Conservation (phyloP, 2,329 filamentous ascomycete species). For the Diaporthe humulicola region DNA sequence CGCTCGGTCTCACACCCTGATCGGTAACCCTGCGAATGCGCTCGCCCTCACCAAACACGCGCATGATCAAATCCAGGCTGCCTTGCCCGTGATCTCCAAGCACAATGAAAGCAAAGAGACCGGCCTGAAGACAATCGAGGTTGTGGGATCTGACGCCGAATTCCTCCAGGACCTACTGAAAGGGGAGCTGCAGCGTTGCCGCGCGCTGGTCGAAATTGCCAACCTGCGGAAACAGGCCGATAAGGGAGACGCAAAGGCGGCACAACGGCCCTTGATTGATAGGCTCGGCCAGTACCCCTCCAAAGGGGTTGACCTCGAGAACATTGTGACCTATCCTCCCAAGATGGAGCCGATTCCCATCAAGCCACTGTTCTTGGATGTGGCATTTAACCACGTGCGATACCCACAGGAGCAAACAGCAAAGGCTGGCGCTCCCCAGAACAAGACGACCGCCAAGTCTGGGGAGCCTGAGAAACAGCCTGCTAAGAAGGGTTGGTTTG, state of each 20-base stretch:
- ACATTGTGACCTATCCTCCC: conserved; percentile 89
- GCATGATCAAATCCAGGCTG: conserved; percentile 69
- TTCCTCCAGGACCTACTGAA: conserved; percentile 74
- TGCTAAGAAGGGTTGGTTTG: conserved; percentile 82
- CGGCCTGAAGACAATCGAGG: conserved; percentile 75
- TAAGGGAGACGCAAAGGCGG: conserved; percentile 53
- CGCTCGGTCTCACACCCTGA: conserved; percentile 84
- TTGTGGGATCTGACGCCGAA: conserved; percentile 70
- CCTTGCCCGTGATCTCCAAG: conserved; percentile 61
- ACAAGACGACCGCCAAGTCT: conserved; percentile 46
- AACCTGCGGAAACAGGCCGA: conserved; percentile 67
- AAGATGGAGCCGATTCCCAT: conserved; percentile 86
- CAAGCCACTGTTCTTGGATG: conserved; percentile 95
- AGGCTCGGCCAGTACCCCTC: conserved; percentile 81
- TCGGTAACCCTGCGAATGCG: conserved; percentile 80
- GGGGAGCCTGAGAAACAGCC: conserved; percentile 59
- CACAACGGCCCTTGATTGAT: conserved; percentile 75
- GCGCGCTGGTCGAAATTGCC: conserved; percentile 87
- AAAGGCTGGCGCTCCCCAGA: conserved; percentile 44
- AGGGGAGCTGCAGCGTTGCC: conserved; percentile 82
- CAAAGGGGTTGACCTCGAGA: conserved; percentile 78
- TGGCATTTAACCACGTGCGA: conserved; percentile 97
- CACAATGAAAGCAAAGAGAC: conserved; percentile 51
- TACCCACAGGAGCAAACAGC: conserved; percentile 76
- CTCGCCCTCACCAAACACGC: conserved; percentile 87